These are phyloP conservation scores for Solanum boliviense DNA, from an alignment of 257 asterid genomes.

Conservation along the genomic window DNA sequence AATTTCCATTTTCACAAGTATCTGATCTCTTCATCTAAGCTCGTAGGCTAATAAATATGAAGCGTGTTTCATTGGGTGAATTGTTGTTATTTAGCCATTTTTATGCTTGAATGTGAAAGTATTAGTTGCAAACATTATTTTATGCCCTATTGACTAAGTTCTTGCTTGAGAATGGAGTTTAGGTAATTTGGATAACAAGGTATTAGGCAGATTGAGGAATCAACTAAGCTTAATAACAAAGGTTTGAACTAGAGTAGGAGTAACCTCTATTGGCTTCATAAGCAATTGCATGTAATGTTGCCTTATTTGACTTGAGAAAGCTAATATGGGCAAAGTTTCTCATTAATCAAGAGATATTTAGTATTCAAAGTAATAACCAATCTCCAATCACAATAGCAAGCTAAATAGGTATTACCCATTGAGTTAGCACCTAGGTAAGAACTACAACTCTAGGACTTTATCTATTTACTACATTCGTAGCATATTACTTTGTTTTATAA, in stretches of 20 bases:
- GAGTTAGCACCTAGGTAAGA: neutral
- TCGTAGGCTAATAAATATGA: neutral
- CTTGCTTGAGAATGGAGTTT: neutral
- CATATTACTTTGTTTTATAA: neutral
- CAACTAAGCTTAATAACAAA: neutral
- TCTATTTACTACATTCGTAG: neutral
- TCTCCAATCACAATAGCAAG: neutral
- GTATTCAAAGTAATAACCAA: neutral
- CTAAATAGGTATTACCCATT: neutral
- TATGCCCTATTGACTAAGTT: neutral
- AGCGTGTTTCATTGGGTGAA: neutral
- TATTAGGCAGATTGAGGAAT: neutral
- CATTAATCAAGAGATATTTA: neutral
- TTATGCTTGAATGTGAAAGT: neutral
- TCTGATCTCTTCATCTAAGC: neutral
- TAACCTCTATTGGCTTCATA: neutral
- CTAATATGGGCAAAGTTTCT: neutral
- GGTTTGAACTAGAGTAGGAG: neutral
- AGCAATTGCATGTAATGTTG: neutral
- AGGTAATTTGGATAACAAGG: neutral
- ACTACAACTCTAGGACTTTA: neutral
- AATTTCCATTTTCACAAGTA: neutral
- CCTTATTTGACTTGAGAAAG: neutral
- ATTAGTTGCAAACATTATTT: neutral
- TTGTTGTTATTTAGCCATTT: neutral